Base-by-base conservation (phyloP, 768 basidiomycete species). In the Piloderma croceum region DNA sequence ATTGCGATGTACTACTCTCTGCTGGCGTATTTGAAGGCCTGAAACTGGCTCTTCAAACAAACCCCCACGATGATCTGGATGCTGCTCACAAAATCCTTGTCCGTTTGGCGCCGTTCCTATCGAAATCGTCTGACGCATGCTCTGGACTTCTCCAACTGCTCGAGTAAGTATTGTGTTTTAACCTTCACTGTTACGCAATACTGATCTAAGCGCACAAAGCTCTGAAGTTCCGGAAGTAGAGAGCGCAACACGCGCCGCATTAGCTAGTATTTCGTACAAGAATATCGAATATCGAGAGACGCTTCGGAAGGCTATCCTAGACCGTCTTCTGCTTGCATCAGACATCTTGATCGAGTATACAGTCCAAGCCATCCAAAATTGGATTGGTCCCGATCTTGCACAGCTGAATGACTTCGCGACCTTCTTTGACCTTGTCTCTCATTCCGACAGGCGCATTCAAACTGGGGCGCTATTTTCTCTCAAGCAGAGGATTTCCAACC, bases 371-470 rank as follows among this genome's bases (percentile, higher is more conserved):
- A 49, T 52, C 18, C 38, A 44, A 23, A 39, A 44, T n/a, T 52
- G 50, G 50, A 44, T 52, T 15, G 50, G 50, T 9, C 48, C 48
- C 23, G 50, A 52, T 33, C 50, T 52, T 29, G 42, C 44, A 6
- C 38, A 49, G 24, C 18, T 49, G 24, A 47, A 47, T 36, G 36
- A 52, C 25, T 47, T 47, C 24, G 19, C 20, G 32, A 39, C 37
- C 24, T 38, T 49, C 29, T 49, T 52, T 24, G 35, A 42, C 13
- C 36, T 52, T 5, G 42, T 38, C 13, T 49, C 36, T 20, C 44
- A 52, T 33, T 40, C 49, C 12, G 20, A 52, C 34, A 32, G 17
- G 27, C 39, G 39, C 25, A 47, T 52, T 25, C 50, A 47, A 47
- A 44, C 45, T 20, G 41, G 38, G 31, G 48, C 50, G 5, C 27